A percentile compares a stretch with the other conserved stretches of the same genome.
phyloP scores from a whole-genome alignment of 331 rosid species.

The Erythrophleum ivorense region DNA sequence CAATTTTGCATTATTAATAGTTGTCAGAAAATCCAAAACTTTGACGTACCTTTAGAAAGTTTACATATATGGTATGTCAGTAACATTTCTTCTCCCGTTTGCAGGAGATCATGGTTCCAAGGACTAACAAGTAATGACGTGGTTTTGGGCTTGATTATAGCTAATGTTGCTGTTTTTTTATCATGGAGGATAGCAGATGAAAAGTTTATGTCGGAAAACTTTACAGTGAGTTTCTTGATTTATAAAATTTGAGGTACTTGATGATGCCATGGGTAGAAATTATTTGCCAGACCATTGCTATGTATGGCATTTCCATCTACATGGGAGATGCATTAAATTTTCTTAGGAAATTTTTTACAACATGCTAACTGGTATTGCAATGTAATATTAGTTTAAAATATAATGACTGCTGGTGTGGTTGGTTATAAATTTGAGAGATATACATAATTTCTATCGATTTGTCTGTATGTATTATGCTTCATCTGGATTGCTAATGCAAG shows the following conservation, averaged over 20 bases:
- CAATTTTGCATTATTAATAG: neutral
- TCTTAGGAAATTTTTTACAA: neutral
- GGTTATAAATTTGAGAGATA: neutral
- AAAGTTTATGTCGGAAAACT: conserved; percentile 67
- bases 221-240: conserved; percentile 64
- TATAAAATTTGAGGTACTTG: conserved; percentile 40
- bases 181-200: conserved; percentile 63
- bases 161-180: conserved; percentile 71
- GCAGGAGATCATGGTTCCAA: conserved; percentile 69
- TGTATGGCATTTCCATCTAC: conserved; percentile 17
- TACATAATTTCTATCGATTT: conserved; percentile 26
- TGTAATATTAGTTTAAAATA: neutral
- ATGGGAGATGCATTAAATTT: conserved; percentile 21
- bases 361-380: conserved; percentile 9
- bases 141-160: conserved; percentile 73
- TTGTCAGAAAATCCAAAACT: conserved; percentile 13
- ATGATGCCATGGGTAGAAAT: conserved; percentile 29
- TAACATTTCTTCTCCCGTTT: conserved; percentile 41
- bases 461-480: conserved; percentile 35
- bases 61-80: conserved; percentile 10
- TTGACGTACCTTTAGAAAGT: conserved; percentile 7
- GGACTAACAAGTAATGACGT: conserved; percentile 48
- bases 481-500: conserved; percentile 38
- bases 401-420: conserved; percentile 20
- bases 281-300: conserved; percentile 31